A percentile compares a stretch with the other conserved stretches of the same genome.
phyloP scores from a whole-genome alignment of 192 early-diverging fungal species.

The Backusella liffmaniae region DNA sequence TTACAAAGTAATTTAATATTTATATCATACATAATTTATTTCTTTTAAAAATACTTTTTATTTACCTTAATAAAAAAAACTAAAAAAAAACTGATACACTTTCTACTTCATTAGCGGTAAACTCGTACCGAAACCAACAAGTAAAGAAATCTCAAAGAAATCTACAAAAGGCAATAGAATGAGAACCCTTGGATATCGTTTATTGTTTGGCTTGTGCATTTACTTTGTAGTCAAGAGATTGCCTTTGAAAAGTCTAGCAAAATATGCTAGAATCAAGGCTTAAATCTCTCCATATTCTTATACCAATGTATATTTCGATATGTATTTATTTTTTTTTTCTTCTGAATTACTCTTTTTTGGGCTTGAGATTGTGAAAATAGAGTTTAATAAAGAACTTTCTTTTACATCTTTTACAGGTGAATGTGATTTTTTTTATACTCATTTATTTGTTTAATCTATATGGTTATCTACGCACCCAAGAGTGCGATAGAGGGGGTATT shows the following conservation, averaged over 20 bases:
- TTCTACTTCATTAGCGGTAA: not conserved
- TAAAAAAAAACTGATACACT: not conserved
- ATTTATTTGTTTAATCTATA: too few species aligned
- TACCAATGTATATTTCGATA: too few species aligned
- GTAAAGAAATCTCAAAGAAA: not conserved
- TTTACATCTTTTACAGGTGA: too few species aligned
- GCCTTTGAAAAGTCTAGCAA: not conserved
- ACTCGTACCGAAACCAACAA: not conserved
- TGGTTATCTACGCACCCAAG: too few species aligned
- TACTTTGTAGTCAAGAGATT: not conserved
- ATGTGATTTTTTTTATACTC: too few species aligned
- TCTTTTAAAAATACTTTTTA: not conserved
- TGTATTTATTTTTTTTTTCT: too few species aligned
- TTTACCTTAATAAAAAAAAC: not conserved
- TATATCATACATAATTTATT: not conserved
- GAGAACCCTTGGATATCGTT: not conserved
- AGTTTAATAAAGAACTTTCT: too few species aligned
- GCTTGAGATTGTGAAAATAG: too few species aligned
- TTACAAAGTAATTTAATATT: not conserved
- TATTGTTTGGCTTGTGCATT: conserved; percentile 1
- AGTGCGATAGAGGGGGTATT: not conserved
- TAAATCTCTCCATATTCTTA: not conserved
- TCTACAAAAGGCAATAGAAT: not conserved
- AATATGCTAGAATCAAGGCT: not conserved
- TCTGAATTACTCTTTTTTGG: too few species aligned